A percentile compares a stretch with the other conserved stretches of the same genome.
phyloP scores from a whole-genome alignment of 345 rosid species.

The Citrus sp. region DNA sequence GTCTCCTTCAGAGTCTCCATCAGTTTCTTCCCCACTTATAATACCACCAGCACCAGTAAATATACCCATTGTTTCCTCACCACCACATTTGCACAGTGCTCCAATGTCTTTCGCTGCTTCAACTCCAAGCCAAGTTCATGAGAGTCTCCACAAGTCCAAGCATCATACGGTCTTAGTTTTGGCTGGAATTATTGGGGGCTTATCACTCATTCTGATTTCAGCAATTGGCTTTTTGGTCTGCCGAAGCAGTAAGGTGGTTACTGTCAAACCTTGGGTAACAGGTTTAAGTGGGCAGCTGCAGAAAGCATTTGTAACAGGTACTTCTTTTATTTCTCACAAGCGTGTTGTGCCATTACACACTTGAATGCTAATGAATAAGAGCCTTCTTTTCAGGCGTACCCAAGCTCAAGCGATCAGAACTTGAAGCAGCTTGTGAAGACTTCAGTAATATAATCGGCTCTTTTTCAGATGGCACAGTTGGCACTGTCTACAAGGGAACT shows the following conservation, averaged over 20 bases:
- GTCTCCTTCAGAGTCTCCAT: slow-evolving; percentile 29
- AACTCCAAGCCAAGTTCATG: slow-evolving; percentile 20
- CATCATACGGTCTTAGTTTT: slow-evolving; percentile 28
- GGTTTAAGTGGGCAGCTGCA: slow-evolving; percentile 93
- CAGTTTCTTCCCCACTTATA: slow-evolving; percentile 30
- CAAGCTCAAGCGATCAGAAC: slow-evolving; percentile 73
- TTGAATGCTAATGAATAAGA: slow-evolving; percentile 1
- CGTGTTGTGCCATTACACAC: neutral
- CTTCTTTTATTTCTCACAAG: neutral
- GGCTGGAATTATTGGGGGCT: slow-evolving; percentile 42
- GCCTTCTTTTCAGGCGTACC: slow-evolving; percentile 64
- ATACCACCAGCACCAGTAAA: slow-evolving; percentile 22
- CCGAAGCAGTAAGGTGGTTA: slow-evolving; percentile 56
- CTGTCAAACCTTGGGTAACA: slow-evolving; percentile 83
- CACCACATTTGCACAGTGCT: slow-evolving; percentile 11
- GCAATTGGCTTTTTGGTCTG: slow-evolving; percentile 39
- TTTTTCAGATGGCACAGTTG: slow-evolving; percentile 62
- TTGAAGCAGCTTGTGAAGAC: slow-evolving; percentile 93
- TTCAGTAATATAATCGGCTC: slow-evolving; percentile 89
- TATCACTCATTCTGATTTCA: slow-evolving; percentile 32
- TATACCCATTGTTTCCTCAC: slow-evolving; percentile 17
- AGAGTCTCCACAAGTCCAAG: slow-evolving; percentile 22
- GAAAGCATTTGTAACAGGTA: slow-evolving; percentile 78
- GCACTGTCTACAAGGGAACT: slow-evolving; percentile 83
- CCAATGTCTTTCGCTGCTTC: slow-evolving; percentile 32